Base-by-base conservation (phyloP, 257 asterid genomes). In the Ballota nigra region DNA sequence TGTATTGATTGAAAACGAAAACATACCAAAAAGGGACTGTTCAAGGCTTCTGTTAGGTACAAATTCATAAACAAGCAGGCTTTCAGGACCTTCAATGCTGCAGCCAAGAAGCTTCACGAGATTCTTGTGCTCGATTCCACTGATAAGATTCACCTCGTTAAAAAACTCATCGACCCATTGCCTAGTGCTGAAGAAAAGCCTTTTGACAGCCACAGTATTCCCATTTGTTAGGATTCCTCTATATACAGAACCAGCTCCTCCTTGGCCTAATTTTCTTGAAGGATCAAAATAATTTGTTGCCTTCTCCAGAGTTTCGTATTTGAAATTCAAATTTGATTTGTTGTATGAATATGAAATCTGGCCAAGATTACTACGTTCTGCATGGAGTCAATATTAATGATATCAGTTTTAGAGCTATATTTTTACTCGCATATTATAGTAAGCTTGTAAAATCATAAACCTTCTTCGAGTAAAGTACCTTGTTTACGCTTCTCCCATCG, bases 121-220 rank as follows among this genome's bases (percentile, higher is more conserved):
- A 66, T 87, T 93, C 84, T 87, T 93, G 84, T 93, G 98, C 71
- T 89, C 88, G 72, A 93, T 78, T 63, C 98, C 96, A 73, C 89
- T 84, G 34, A 93, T 83, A 5, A 93, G 79, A 77, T 91, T 91
- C 26, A 91, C 87, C 80, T 93, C 98, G 33, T 93, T 93, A 79
- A 93, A 93, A 85, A 93, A 93, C 81, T 93, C 98, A 63, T 91
- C 97, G 1, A 91, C 97, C 98, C 97, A 91, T 53, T 91, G 97
- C 69, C 91, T 87, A 0, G 98, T 88, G 82, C 86, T 93, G 49
- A 85, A 89, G 72, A 89, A 91, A 71, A 91, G 60, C 75, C 97
- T 89, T 83, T 93, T 93, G 10, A 91, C 97, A 1, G 98, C 98
- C 24, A 93, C 81, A 1, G 81, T 74, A 45, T 84, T 83, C 8